Evolutionary conservation across 257 asterid genomes (phyloP).

Genomic region (Solanum gracilifrons): DNA sequence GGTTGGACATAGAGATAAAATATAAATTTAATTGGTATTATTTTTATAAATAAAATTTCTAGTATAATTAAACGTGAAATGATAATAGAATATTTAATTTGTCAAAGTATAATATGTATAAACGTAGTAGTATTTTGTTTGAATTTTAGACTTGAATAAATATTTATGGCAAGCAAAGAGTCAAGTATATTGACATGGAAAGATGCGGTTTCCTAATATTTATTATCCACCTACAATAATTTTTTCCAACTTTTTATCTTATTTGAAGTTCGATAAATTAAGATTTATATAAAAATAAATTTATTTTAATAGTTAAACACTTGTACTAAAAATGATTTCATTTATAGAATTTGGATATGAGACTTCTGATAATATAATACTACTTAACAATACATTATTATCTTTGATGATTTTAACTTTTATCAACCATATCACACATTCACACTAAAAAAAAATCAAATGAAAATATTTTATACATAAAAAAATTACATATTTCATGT

Average conservation of each 20-base stretch:
- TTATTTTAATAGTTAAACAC: background rate
- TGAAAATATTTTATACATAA: background rate
- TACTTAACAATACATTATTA: background rate
- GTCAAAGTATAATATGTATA: background rate
- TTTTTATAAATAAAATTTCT: background rate
- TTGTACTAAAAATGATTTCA: background rate
- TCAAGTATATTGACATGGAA: background rate
- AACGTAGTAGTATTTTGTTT: background rate
- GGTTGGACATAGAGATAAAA: background rate
- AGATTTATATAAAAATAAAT: no score
- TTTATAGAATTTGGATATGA: background rate
- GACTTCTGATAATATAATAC: background rate
- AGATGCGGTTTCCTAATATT: background rate
- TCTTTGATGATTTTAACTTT: background rate
- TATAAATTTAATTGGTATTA: background rate
- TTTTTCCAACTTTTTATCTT: fast-evolving
- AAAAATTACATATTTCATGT: background rate
- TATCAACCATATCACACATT: no score
- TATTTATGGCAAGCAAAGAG: background rate
- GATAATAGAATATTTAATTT: background rate
- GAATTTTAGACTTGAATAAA: background rate
- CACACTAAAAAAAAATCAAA: background rate
- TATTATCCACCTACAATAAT: background rate
- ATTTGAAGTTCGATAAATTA: background rate
- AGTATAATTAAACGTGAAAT: background rate